Conservation (phyloP, 371 early-diverging fungal species). For the Massospora cicadina region DNA sequence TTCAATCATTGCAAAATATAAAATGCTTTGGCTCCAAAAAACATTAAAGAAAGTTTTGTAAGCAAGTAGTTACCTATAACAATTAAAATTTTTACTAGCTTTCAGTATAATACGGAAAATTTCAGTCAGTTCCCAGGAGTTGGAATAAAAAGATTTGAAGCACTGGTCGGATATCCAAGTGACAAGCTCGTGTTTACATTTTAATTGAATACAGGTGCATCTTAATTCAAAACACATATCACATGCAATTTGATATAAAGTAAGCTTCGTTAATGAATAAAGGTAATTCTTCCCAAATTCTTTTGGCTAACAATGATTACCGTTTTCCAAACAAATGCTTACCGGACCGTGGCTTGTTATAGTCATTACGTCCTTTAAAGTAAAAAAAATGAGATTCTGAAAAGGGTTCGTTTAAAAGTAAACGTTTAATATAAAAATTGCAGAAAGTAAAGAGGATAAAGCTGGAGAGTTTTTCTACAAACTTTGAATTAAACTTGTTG, state of each 20-base stretch:
- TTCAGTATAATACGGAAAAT: background rate
- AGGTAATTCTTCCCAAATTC: background rate
- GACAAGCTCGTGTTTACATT: background rate
- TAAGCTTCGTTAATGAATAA: background rate
- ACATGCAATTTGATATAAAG: background rate
- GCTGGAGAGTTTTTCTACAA: too few relatives aligned
- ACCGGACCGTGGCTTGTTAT: too few relatives aligned
- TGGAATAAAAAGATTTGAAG: background rate
- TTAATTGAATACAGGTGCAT: background rate
- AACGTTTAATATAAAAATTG: too few relatives aligned
- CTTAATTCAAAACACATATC: background rate
- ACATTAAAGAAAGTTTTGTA: background rate
- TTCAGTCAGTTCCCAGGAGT: background rate
- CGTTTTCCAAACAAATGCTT: too few relatives aligned
- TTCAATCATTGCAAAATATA: too few relatives aligned
- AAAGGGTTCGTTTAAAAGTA: too few relatives aligned
- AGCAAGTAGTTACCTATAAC: background rate
- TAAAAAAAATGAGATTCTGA: too few relatives aligned
- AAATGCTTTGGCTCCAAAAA: too few relatives aligned
- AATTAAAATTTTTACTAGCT: background rate
- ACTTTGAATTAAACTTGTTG: too few relatives aligned
- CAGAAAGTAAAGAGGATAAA: too few relatives aligned
- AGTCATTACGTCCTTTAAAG: too few relatives aligned
- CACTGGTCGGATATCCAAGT: background rate
- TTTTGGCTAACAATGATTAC: background rate